A percentile compares a stretch with the other conserved stretches of the same genome.
These are phyloP conservation scores for Zizania palustris DNA, from an alignment of 202 grass and related monocot species.

Conservation along the genomic window DNA sequence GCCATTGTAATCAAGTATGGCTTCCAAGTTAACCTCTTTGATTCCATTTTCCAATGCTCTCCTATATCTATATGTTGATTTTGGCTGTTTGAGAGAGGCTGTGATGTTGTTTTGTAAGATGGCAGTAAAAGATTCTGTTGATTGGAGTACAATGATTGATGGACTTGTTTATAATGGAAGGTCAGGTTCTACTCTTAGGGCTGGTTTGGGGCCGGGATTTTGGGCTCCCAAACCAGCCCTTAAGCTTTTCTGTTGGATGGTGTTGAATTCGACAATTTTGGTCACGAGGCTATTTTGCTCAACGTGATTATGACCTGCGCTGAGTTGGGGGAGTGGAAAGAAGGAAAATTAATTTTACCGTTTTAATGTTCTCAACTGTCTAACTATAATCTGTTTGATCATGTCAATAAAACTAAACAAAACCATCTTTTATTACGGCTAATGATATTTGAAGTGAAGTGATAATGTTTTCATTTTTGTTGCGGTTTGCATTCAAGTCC, in stretches of 20 bases:
- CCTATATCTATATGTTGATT: constrained; percentile 52
- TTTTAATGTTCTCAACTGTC: constrained; percentile 8
- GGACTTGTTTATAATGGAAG: constrained; percentile 53
- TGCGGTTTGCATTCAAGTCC: too few relatives aligned
- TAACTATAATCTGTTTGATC: not conserved
- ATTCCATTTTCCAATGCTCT: constrained; percentile 65
- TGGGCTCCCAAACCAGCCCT: too few relatives aligned
- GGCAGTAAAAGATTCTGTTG: constrained; percentile 59
- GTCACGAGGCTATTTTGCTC: constrained; percentile 61
- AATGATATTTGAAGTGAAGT: constrained; percentile 26
- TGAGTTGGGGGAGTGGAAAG: constrained; percentile 57
- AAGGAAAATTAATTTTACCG: constrained; percentile 47
- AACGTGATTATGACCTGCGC: constrained; percentile 62
- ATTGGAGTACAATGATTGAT: constrained; percentile 69
- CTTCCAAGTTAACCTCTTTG: constrained; percentile 40
- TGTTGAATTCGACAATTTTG: constrained; percentile 16
- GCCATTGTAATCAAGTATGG: constrained; percentile 49
- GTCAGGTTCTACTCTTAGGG: constrained; percentile 46
- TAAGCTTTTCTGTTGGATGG: constrained; percentile 56
- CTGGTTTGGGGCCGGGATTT: too few relatives aligned
- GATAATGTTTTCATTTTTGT: constrained; percentile 32
- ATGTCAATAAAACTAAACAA: not conserved
- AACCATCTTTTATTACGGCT: not conserved
- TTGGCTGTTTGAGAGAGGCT: constrained; percentile 48
- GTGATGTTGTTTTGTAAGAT: constrained; percentile 55